Evolutionary conservation across 805 yeast genomes (phyloP).

Genomic region (Monosporozyma aerobia): DNA sequence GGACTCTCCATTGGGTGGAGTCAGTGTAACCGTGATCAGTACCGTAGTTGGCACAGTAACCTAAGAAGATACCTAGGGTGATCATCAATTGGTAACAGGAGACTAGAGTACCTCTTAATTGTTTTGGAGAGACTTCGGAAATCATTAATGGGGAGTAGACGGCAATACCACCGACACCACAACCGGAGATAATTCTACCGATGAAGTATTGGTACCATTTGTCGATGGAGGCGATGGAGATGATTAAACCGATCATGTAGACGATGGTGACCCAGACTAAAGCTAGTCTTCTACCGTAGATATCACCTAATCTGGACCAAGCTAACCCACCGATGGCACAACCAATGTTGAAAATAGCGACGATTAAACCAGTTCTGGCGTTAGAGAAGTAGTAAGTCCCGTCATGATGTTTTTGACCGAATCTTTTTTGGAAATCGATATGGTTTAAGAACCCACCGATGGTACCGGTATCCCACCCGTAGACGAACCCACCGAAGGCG

Average conservation of each 20-base stretch:
- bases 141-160: slow-evolving; percentile 69
- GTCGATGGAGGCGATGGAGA: slow-evolving; percentile 46
- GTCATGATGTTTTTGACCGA: slow-evolving; percentile 37
- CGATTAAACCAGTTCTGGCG: slow-evolving; percentile 48
- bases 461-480: slow-evolving; percentile 79
- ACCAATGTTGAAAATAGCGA: slow-evolving; percentile 59
- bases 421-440: slow-evolving; percentile 45
- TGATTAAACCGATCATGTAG: slow-evolving; percentile 57
- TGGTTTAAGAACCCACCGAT: slow-evolving; percentile 60
- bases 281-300: slow-evolving; percentile 57
- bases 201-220: slow-evolving; percentile 65
- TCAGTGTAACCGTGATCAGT: slow-evolving; percentile 43
- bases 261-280: slow-evolving; percentile 22
- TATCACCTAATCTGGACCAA: slow-evolving; percentile 50
- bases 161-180: slow-evolving; percentile 71
- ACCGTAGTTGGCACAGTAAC: slow-evolving; percentile 67
- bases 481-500: slow-evolving; percentile 37
- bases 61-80: slow-evolving; percentile 65
- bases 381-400: slow-evolving; percentile 43
- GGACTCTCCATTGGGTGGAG: slow-evolving; percentile 72
- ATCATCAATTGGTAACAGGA: slow-evolving; percentile 62
- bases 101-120: slow-evolving; percentile 62
- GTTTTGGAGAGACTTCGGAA: slow-evolving; percentile 63
- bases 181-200: slow-evolving; percentile 61
- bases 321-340: slow-evolving; percentile 65